Percentiles rank a stretch among this genome's conserved stretches.
Evolutionary conservation across 768 basidiomycete species (phyloP).

Genomic region (Lactarius deliciosus): DNA sequence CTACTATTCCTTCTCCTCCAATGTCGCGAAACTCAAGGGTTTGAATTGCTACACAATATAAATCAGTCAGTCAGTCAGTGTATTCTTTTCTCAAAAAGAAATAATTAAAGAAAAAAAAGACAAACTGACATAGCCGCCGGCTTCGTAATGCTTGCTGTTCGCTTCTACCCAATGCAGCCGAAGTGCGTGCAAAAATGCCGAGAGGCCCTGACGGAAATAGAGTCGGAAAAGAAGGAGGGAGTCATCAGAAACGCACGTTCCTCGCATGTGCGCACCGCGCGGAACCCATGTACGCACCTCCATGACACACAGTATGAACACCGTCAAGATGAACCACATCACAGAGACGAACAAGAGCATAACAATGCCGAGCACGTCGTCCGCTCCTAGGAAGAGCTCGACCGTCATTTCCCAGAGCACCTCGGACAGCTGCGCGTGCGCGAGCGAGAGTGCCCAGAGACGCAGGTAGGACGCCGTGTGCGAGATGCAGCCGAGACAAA

Average conservation of each 20-base stretch:
- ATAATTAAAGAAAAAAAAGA: constrained; percentile 4
- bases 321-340: constrained; percentile 80
- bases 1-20: constrained; percentile 36
- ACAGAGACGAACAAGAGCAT: constrained; percentile 48
- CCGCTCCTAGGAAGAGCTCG: constrained; percentile 55
- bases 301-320: constrained; percentile 87
- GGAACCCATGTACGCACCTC: constrained; percentile 60
- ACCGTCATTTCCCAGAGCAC: constrained; percentile 91
- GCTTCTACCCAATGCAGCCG: constrained; percentile 98
- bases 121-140: constrained; percentile 78
- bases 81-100: neutral
- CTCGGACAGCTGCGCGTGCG: constrained; percentile 96
- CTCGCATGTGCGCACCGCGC: constrained; percentile 17
- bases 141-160: constrained; percentile 94
- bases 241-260: constrained; percentile 22
- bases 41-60: constrained; percentile 46
- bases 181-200: constrained; percentile 94
- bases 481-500: constrained; percentile 98
- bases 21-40: constrained; percentile 48
- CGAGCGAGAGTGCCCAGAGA: constrained; percentile 96
- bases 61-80: constrained; percentile 31
- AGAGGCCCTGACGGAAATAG: constrained; percentile 64
- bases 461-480: constrained; percentile 94
- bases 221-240: neutral
- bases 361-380: constrained; percentile 56